Evolutionary conservation across 2,329 filamentous ascomycete species (phyloP).

Genomic region (Cercospora citrullina): DNA sequence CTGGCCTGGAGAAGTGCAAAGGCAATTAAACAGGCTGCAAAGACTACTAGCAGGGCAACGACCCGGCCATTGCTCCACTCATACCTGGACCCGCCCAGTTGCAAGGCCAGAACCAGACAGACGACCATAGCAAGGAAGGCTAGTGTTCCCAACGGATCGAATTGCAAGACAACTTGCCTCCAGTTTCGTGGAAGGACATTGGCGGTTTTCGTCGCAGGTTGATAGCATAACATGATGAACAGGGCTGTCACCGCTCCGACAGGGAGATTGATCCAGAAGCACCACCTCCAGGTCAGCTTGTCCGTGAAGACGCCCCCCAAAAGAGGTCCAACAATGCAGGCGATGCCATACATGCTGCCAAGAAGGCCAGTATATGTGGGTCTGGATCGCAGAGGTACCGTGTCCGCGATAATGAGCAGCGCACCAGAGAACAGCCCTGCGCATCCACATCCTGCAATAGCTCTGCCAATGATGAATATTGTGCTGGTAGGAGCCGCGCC

Average conservation of each 20-base stretch:
- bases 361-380: slow-evolving; percentile 29
- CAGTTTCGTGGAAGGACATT: slow-evolving; percentile 23
- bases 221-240: slow-evolving; percentile 41
- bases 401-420: slow-evolving; percentile 60
- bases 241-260: slow-evolving; percentile 34
- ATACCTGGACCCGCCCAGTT: slow-evolving; percentile 44
- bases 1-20: slow-evolving; percentile 65
- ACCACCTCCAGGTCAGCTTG: slow-evolving; percentile 63
- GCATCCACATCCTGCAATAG: slow-evolving; percentile 61
- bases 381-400: slow-evolving; percentile 36
- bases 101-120: slow-evolving; percentile 48
- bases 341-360: slow-evolving; percentile 48
- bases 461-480: slow-evolving; percentile 51
- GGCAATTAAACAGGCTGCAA: slow-evolving; percentile 39
- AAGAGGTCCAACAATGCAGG: slow-evolving; percentile 59
- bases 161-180: slow-evolving; percentile 36
- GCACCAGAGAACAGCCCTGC: slow-evolving; percentile 63
- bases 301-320: slow-evolving; percentile 67
- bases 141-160: slow-evolving; percentile 43
- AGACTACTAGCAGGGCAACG: slow-evolving; percentile 43
- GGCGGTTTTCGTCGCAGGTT: slow-evolving; percentile 35
- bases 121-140: slow-evolving; percentile 43
- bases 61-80: slow-evolving; percentile 43
- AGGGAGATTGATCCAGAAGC: slow-evolving; percentile 41
- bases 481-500: slow-evolving; percentile 46